Conservation (phyloP, 805 yeast species). For the Yamadazyma takamatsuzukensis region DNA sequence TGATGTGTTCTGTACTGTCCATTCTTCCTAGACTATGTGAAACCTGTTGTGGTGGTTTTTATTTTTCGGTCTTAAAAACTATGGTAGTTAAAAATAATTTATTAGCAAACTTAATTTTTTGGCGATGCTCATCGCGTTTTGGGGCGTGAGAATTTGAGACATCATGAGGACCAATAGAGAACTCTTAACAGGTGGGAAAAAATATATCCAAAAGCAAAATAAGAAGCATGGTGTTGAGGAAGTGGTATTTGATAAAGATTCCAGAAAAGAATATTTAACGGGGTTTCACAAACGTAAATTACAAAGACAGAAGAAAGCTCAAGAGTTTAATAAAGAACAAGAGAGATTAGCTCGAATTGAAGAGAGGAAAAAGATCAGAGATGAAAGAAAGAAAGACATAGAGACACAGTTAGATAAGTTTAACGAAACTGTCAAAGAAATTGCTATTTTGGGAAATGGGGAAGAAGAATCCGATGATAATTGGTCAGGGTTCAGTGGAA, state of each 20-base stretch:
- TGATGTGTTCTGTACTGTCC: slow-evolving; percentile 44
- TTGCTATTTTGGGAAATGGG: slow-evolving; percentile 17
- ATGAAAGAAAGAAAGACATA: slow-evolving; percentile 65
- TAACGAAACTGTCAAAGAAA: slow-evolving; percentile 40
- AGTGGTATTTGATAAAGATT: slow-evolving; percentile 76
- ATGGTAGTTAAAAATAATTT: too few relatives aligned
- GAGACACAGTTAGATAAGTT: slow-evolving; percentile 60
- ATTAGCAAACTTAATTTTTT: not conserved
- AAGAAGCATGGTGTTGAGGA: slow-evolving; percentile 73
- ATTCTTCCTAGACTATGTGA: too few relatives aligned
- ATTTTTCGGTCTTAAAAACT: too few relatives aligned
- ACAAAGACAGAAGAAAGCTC: slow-evolving; percentile 84
- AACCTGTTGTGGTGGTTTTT: not conserved
- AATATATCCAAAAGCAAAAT: slow-evolving; percentile 65
- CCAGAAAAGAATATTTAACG: slow-evolving; percentile 80
- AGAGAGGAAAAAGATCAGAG: slow-evolving; percentile 68
- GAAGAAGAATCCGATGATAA: slow-evolving; percentile 24
- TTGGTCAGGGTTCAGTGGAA: slow-evolving; percentile 42
- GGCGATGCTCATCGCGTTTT: slow-evolving; percentile 14
- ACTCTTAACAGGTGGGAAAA: slow-evolving; percentile 82
- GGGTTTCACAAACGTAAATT: slow-evolving; percentile 95
- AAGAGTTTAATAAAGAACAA: slow-evolving; percentile 69
- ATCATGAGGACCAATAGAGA: slow-evolving; percentile 58
- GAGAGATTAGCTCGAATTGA: slow-evolving; percentile 69
- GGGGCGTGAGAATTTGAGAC: slow-evolving; percentile 1